Evolutionary conservation across 2,329 filamentous ascomycete genomes (phyloP).

Genomic region (Penicillium aurantiogriseum): DNA sequence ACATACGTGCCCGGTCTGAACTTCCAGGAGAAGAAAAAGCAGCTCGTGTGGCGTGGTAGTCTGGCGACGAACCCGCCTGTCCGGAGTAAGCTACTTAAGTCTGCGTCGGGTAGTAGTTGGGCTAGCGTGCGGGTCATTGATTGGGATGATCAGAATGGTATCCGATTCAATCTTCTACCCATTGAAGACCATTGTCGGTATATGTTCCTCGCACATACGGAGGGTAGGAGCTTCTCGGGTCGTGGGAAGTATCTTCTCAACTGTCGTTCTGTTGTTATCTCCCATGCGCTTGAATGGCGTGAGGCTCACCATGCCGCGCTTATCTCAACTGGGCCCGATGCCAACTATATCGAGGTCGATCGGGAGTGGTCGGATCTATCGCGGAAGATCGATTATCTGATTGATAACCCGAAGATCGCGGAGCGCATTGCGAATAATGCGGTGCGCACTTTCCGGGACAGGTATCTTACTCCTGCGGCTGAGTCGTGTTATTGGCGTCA

Average conservation of each 20-base stretch:
- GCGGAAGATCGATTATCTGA: constrained; percentile 43
- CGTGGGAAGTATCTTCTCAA: constrained; percentile 55
- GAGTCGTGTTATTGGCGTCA: constrained; percentile 58
- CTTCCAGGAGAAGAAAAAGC: constrained; percentile 44
- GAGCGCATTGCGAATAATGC: constrained; percentile 52
- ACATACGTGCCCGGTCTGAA: constrained; percentile 13
- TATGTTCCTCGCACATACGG: constrained; percentile 55
- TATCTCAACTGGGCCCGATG: constrained; percentile 44
- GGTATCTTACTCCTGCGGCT: constrained; percentile 55
- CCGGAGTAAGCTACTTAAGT: constrained; percentile 41
- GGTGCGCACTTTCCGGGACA: constrained; percentile 50
- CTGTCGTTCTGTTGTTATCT: constrained; percentile 51
- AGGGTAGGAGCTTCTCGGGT: constrained; percentile 55
- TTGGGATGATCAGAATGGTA: constrained; percentile 42
- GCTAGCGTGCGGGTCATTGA: constrained; percentile 45
- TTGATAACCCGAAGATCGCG: constrained; percentile 46
- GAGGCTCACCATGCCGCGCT: constrained; percentile 52
- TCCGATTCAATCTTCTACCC: constrained; percentile 45
- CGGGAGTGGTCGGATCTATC: constrained; percentile 58
- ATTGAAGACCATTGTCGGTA: constrained; percentile 57
- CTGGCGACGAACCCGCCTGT: constrained; percentile 41
- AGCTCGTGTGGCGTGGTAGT: constrained; percentile 51
- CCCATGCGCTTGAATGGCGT: constrained; percentile 50
- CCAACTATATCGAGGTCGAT: constrained; percentile 52
- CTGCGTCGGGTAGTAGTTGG: constrained; percentile 45